Conservation (phyloP, 352 stramenopile genomes). For the Pythium brachiatum region DNA sequence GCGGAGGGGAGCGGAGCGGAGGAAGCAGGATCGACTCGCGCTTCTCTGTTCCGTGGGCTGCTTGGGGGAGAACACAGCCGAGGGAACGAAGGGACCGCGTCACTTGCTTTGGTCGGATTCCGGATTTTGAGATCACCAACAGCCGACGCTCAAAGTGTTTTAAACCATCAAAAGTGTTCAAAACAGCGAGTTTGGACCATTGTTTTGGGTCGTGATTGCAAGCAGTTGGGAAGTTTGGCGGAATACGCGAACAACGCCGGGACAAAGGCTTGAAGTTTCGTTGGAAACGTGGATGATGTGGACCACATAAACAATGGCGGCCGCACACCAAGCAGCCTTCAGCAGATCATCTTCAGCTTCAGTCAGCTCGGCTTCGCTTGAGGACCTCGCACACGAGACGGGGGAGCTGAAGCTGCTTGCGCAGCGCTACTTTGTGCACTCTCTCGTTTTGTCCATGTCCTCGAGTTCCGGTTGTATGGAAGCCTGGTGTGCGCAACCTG, state of each 20-base stretch:
- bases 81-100: constrained; percentile 3
- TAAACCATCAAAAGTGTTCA: neutral
- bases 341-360: neutral
- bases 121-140: constrained; percentile 1
- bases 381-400: no score
- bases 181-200: neutral
- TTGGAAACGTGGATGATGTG: neutral
- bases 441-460: no score
- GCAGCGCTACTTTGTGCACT: no score
- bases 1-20: no score
- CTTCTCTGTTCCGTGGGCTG: constrained; percentile 1
- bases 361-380: neutral
- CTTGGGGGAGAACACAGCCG: neutral
- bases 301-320: neutral
- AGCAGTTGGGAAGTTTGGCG: neutral
- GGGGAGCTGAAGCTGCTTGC: no score
- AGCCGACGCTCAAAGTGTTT: neutral
- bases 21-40: constrained; percentile 4
- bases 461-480: no score
- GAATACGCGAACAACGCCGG: neutral
- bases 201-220: neutral
- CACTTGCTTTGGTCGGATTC: neutral
- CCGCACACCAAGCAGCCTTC: constrained; percentile 3
- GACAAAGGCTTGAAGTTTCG: neutral
- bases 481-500: no score